Conservation (phyloP, 2,329 filamentous ascomycete species). For the Fusarium nematophilum region DNA sequence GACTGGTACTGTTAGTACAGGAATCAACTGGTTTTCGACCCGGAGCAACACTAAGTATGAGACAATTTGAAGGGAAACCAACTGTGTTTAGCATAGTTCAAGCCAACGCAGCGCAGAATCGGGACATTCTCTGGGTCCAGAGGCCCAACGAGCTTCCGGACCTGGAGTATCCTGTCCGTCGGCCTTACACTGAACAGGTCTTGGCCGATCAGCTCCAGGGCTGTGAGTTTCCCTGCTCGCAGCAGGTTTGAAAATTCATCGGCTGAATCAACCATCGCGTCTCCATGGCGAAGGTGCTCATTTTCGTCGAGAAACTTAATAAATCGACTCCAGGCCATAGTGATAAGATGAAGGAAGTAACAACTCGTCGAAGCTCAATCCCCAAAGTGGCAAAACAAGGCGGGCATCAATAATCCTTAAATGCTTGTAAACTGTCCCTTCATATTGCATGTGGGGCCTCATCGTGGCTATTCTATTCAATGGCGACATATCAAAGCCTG, state of each 20-base stretch:
- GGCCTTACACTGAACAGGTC: constrained; percentile 6
- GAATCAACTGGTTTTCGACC: no score
- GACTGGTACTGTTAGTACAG: constrained; percentile 10
- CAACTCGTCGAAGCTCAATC: no score
- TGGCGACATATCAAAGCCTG: no score
- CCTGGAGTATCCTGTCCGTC: background rate
- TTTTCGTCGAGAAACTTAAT: constrained; percentile 14
- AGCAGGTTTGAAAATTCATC: constrained; percentile 3
- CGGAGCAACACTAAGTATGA: background rate
- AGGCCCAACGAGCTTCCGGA: constrained; percentile 14
- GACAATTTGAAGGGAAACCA: background rate
- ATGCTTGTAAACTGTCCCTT: no score
- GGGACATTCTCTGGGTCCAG: constrained; percentile 6
- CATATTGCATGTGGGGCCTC: no score
- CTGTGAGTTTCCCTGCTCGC: constrained; percentile 1
- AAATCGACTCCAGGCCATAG: constrained; percentile 16
- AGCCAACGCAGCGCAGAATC: constrained; percentile 16
- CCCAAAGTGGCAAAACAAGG: no score
- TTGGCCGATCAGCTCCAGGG: background rate
- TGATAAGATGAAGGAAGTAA: background rate
- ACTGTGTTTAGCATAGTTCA: constrained; percentile 27
- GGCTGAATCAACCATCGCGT: background rate
- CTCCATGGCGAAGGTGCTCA: constrained; percentile 2
- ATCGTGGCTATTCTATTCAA: no score
- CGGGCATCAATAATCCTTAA: no score